Evolutionary conservation across 2,329 filamentous ascomycete species (phyloP).

Genomic region (Thyridium curvatum): DNA sequence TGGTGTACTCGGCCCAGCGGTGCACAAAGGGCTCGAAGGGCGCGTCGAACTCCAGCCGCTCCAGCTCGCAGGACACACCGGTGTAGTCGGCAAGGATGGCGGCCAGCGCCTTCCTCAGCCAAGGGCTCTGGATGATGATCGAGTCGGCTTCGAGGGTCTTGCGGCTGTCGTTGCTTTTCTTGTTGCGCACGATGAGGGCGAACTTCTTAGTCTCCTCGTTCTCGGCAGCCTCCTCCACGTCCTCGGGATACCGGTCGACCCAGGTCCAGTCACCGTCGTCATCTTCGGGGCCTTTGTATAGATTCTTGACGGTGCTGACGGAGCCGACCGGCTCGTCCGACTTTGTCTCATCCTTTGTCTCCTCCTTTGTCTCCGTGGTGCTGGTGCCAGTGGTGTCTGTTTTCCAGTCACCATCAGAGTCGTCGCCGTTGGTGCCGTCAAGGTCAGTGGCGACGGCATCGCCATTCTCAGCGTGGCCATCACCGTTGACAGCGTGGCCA

Average conservation of each 20-base stretch:
- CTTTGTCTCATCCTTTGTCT: slow-evolving; percentile 14
- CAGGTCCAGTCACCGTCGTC: slow-evolving; percentile 44
- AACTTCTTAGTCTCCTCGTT: slow-evolving; percentile 56
- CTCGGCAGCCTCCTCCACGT: slow-evolving; percentile 50
- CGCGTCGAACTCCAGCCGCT: slow-evolving; percentile 53
- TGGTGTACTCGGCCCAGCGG: slow-evolving; percentile 47
- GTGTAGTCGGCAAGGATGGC: slow-evolving; percentile 52
- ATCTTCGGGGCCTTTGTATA: slow-evolving; percentile 37
- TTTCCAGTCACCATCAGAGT: too few relatives aligned
- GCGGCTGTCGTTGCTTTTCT: slow-evolving; percentile 49
- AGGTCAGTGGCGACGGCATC: too few relatives aligned
- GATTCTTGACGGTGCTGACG: slow-evolving; percentile 31
- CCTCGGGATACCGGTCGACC: slow-evolving; percentile 48
- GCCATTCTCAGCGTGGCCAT: too few relatives aligned
- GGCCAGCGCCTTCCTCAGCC: slow-evolving; percentile 49
- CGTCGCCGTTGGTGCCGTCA: too few relatives aligned
- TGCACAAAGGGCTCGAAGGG: slow-evolving; percentile 62
- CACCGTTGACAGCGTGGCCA: too few relatives aligned
- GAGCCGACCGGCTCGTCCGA: slow-evolving; percentile 21
- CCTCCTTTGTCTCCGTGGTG: slow-evolving; percentile 4
- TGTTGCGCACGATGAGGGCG: slow-evolving; percentile 53
- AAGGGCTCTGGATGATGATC: slow-evolving; percentile 57
- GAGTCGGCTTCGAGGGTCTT: slow-evolving; percentile 56
- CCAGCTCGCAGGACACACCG: slow-evolving; percentile 51
- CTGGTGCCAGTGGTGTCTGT: too few relatives aligned